These are phyloP conservation scores for Skeletonema marinoi DNA, from an alignment of 108 stramenopile species.

Conservation along the genomic window DNA sequence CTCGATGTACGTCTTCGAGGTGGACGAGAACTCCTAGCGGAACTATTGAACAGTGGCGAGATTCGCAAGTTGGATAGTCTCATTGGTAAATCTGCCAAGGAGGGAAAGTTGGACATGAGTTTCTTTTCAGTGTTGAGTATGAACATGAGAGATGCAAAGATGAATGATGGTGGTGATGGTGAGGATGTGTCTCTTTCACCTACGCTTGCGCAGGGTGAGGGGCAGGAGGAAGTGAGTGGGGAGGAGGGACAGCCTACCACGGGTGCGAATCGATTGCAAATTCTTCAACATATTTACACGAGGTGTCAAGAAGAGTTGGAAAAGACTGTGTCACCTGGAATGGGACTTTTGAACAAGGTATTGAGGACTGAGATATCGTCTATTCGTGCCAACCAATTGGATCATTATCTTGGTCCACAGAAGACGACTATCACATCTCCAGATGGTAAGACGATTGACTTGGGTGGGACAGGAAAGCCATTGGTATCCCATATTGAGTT, in stretches of 20 bases:
- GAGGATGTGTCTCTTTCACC: background rate
- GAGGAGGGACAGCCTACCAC: constrained; percentile 34
- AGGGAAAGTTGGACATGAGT: constrained; percentile 77
- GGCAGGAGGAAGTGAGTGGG: constrained; percentile 19
- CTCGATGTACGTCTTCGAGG: constrained; percentile 56
- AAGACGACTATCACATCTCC: constrained; percentile 68
- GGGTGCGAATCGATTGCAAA: constrained; percentile 61
- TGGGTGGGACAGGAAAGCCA: constrained; percentile 40
- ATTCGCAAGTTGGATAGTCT: constrained; percentile 80
- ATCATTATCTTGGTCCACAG: constrained; percentile 78
- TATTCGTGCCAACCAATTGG: constrained; percentile 76
- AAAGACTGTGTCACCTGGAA: constrained; percentile 74
- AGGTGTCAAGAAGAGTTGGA: constrained; percentile 89
- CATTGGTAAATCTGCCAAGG: constrained; percentile 77
- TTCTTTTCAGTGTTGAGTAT: constrained; percentile 82
- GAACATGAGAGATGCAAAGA: constrained; percentile 75
- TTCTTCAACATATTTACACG: constrained; percentile 85
- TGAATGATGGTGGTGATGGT: constrained; percentile 15
- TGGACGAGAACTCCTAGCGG: constrained; percentile 59
- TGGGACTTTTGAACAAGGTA: constrained; percentile 82
- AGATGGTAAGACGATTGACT: constrained; percentile 71
- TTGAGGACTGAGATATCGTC: constrained; percentile 71
- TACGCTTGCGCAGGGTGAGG: constrained; percentile 8
- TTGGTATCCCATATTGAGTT: constrained; percentile 71
- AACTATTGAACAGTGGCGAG: constrained; percentile 74